Evolutionary conservation across 2,329 filamentous ascomycete species (phyloP).

Genomic region (Pseudocercospora fijiensis): DNA sequence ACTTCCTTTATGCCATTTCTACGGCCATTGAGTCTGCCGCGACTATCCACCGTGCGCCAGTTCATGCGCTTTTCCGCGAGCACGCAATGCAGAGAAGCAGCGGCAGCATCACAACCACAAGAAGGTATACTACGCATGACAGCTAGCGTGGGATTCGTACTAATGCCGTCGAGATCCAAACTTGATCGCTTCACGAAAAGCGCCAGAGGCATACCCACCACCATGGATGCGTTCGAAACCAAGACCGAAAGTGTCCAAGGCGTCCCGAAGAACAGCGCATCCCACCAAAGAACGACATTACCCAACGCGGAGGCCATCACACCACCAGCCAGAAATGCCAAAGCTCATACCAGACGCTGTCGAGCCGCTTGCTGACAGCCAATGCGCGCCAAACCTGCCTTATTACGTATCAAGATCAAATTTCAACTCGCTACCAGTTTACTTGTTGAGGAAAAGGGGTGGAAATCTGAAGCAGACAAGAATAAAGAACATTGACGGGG

Average conservation of each 20-base stretch:
- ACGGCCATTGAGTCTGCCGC: conserved; percentile 42
- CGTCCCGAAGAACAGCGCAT: conserved; percentile 38
- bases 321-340: conserved; percentile 23
- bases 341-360: conserved; percentile 33
- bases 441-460: conserved; percentile 69
- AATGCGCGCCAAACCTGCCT: conserved; percentile 50
- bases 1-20: conserved; percentile 43
- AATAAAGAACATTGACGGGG: conserved; percentile 77
- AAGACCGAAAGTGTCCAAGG: conserved; percentile 39
- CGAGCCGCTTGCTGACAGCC: conserved; percentile 28
- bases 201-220: conserved; percentile 37
- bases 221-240: conserved; percentile 36
- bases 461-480: conserved; percentile 73
- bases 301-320: conserved; percentile 33
- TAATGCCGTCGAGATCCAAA: conserved; percentile 32
- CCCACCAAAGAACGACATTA: conserved; percentile 38
- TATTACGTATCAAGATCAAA: conserved; percentile 73
- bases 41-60: conserved; percentile 39
- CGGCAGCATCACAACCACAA: conserved; percentile 24
- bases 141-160: background rate
- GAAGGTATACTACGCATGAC: conserved; percentile 11
- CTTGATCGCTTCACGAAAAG: conserved; percentile 37
- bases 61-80: conserved; percentile 45
- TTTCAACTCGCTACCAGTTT: conserved; percentile 72
- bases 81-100: conserved; percentile 31